These are phyloP conservation scores for Boletus patriciae DNA, from an alignment of 768 basidiomycete species.

Conservation along the genomic window DNA sequence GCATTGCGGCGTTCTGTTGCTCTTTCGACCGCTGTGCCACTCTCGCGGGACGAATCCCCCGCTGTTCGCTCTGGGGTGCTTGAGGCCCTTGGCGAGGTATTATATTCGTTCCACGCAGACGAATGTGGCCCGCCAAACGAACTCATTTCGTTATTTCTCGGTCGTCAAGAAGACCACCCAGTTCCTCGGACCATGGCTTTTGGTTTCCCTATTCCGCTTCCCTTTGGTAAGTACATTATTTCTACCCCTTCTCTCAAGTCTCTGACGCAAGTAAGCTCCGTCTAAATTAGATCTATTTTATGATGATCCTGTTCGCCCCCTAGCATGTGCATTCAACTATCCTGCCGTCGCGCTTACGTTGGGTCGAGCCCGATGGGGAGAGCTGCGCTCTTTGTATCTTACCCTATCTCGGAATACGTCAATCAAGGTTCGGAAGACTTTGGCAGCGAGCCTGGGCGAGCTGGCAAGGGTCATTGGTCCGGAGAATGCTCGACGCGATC, in stretches of 20 bases:
- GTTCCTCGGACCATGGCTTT: constrained; percentile 30
- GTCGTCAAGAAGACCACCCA: constrained; percentile 45
- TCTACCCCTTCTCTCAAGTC: neutral
- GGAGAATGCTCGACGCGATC: constrained; percentile 62
- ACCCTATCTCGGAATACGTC: constrained; percentile 60
- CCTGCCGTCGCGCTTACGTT: constrained; percentile 87
- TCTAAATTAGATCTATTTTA: constrained; percentile 46
- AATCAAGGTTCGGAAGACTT: constrained; percentile 68
- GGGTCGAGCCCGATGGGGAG: constrained; percentile 71
- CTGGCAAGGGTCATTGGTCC: constrained; percentile 82
- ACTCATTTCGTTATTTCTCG: constrained; percentile 76
- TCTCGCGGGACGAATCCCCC: constrained; percentile 61
- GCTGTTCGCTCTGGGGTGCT: constrained; percentile 78
- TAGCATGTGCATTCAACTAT: constrained; percentile 87
- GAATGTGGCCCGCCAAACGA: constrained; percentile 66
- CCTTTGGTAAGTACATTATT: constrained; percentile 19
- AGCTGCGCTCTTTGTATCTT: constrained; percentile 67
- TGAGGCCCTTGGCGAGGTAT: constrained; percentile 86
- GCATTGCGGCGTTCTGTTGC: constrained; percentile 62
- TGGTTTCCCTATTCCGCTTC: constrained; percentile 5
- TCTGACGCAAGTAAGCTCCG: constrained; percentile 19
- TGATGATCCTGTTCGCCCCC: constrained; percentile 67
- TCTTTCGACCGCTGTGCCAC: constrained; percentile 58
- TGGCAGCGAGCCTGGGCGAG: constrained; percentile 88
- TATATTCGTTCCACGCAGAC: constrained; percentile 74